Evolutionary conservation across 305 asterid genomes (phyloP).

Genomic region (Striga hermonthica): DNA sequence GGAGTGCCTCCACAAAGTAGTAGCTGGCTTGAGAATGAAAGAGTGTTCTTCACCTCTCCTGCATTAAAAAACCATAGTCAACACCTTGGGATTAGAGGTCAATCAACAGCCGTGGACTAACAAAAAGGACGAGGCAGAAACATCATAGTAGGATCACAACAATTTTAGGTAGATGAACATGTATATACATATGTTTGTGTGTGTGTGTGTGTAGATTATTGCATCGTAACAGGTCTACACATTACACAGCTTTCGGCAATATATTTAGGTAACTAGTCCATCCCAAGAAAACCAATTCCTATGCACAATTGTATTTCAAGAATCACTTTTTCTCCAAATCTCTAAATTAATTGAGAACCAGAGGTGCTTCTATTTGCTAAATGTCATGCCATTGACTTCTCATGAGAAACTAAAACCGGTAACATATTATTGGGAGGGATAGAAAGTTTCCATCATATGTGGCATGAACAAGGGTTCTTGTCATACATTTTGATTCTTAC

Average conservation of each 20-base stretch:
- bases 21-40: slow-evolving; percentile 83
- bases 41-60: slow-evolving; percentile 99
- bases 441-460: slow-evolving; percentile 4
- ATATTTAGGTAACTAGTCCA: slow-evolving; percentile 1
- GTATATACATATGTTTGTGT: slow-evolving; percentile 13
- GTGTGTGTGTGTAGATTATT: slow-evolving; percentile 4
- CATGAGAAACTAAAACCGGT: slow-evolving; percentile 14
- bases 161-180: slow-evolving; percentile 10
- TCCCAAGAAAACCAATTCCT: slow-evolving; percentile 1
- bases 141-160: neutral
- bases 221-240: slow-evolving; percentile 4
- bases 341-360: slow-evolving; percentile 5
- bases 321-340: slow-evolving; percentile 6
- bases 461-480: slow-evolving; percentile 12
- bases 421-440: slow-evolving; percentile 16
- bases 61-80: slow-evolving; percentile 35
- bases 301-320: slow-evolving; percentile 1
- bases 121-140: neutral
- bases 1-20: slow-evolving; percentile 57
- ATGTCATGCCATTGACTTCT: slow-evolving; percentile 20
- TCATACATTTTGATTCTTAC: neutral
- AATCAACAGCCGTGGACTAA: slow-evolving; percentile 29
- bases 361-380: neutral
- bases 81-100: slow-evolving; percentile 26
- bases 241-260: slow-evolving; percentile 16